A percentile compares a stretch with the other conserved stretches of the same genome.
phyloP scores from a whole-genome alignment of 208 protist genomes.

The Porcisia deanei region DNA sequence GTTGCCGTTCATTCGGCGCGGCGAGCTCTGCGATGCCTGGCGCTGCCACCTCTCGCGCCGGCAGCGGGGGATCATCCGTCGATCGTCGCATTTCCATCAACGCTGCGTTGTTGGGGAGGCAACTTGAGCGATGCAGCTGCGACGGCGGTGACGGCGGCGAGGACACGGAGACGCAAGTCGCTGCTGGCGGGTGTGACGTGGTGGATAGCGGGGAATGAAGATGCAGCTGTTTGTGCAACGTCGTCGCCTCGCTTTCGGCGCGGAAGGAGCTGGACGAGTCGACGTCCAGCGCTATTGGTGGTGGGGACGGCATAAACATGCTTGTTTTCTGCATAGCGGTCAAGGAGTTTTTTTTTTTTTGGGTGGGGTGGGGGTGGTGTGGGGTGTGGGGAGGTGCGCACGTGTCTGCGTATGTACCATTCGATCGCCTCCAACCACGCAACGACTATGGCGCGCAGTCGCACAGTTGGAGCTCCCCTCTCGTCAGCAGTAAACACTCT shows the following conservation, averaged over 20 bases:
- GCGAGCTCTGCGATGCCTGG: background rate
- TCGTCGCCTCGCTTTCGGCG: constrained; percentile 8
- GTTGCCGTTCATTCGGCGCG: background rate
- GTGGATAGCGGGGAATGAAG: constrained; percentile 14
- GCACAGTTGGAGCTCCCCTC: no score
- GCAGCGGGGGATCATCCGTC: background rate
- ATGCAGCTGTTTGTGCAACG: constrained; percentile 11
- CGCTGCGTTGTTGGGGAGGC: background rate
- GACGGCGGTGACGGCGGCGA: background rate
- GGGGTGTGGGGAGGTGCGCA: no score
- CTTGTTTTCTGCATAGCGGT: background rate
- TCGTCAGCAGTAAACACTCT: no score
- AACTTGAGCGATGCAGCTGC: constrained; percentile 14
- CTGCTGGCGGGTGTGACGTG: background rate
- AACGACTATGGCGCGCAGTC: no score
- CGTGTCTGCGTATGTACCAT: no score
- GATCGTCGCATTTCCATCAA: background rate
- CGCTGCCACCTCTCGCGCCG: background rate
- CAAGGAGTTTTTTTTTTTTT: no score
- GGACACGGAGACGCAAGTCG: background rate
- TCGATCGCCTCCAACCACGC: no score
- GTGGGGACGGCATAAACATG: background rate
- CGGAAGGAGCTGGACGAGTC: constrained; percentile 20
- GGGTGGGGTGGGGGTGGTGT: no score
- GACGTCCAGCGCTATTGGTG: background rate